Conservation (phyloP, 1,139 yeast genomes). For the Arxiozyma heterogenica region DNA sequence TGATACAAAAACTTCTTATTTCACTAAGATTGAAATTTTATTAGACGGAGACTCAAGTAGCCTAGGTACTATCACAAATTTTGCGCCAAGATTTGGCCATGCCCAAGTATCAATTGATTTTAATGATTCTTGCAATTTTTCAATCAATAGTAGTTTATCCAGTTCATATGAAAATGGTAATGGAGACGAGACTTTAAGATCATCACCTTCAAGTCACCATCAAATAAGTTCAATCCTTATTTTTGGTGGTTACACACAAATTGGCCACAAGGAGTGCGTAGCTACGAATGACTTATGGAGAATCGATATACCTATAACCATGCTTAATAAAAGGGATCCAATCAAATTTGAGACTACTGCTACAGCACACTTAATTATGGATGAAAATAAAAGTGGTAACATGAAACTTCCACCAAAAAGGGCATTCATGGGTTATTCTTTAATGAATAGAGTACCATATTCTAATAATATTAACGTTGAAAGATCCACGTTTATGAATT, state of each 20-base stretch:
- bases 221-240: constrained; percentile 27
- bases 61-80: constrained; percentile 21
- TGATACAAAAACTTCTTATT: constrained; percentile 33
- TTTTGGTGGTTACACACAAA: constrained; percentile 38
- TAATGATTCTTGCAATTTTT: not conserved
- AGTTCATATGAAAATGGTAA: not conserved
- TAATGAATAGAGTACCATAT: constrained; percentile 10
- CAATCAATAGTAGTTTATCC: not conserved
- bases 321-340: constrained; percentile 29
- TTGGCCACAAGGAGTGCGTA: constrained; percentile 27
- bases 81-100: constrained; percentile 42
- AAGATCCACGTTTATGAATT: constrained; percentile 6
- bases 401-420: constrained; percentile 29
- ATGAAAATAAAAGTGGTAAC: constrained; percentile 5
- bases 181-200: not conserved
- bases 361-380: constrained; percentile 26
- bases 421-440: constrained; percentile 30
- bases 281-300: constrained; percentile 42
- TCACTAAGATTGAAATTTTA: constrained; percentile 31
- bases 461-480: constrained; percentile 2
- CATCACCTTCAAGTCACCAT: constrained; percentile 1
- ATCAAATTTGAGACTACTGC: constrained; percentile 31
- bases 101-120: constrained; percentile 25
- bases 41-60: not conserved
- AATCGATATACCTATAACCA: constrained; percentile 35